Conservation (phyloP, 164 flowering plant species). For the Houttuynia cordata region DNA sequence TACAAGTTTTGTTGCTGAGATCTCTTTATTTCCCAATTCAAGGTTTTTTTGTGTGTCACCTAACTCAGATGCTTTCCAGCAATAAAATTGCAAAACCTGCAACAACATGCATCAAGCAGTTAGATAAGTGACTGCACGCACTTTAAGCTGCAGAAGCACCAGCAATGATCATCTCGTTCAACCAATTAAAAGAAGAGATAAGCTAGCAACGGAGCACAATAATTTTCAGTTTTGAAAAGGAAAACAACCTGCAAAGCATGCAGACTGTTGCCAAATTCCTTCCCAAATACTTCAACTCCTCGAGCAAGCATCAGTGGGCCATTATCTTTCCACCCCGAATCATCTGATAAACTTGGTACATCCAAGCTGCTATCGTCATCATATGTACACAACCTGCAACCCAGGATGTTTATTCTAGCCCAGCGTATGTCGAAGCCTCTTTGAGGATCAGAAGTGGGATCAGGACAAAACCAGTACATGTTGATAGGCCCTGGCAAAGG, state of each 20-base stretch:
- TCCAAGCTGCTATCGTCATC: conserved; percentile 7
- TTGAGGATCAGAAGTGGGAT: conserved; percentile 16
- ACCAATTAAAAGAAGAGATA: background rate
- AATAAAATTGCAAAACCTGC: conserved; percentile 66
- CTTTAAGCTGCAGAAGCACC: background rate
- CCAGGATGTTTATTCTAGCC: conserved; percentile 63
- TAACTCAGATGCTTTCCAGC: conserved; percentile 41
- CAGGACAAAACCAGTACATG: conserved; percentile 88
- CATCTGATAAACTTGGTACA: conserved; percentile 14
- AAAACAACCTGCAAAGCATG: conserved; percentile 94
- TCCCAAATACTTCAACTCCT: conserved; percentile 33
- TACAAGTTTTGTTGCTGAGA: conserved; percentile 16
- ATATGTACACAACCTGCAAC: conserved; percentile 33
- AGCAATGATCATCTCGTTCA: background rate
- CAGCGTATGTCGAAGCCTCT: conserved; percentile 62
- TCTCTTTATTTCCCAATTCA: conserved; percentile 7
- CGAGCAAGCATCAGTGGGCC: conserved; percentile 37
- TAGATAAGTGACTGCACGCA: background rate
- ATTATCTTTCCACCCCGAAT: conserved; percentile 28
- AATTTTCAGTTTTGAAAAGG: background rate
- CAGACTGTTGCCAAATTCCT: conserved; percentile 54
- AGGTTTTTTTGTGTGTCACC: conserved; percentile 3
- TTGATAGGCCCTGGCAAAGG: conserved; percentile 64
- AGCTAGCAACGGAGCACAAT: background rate
- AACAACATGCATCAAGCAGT: background rate